These are phyloP conservation scores for Sporobolus alterniflorus DNA, from an alignment of 202 grass and related monocot genomes.

Conservation along the genomic window DNA sequence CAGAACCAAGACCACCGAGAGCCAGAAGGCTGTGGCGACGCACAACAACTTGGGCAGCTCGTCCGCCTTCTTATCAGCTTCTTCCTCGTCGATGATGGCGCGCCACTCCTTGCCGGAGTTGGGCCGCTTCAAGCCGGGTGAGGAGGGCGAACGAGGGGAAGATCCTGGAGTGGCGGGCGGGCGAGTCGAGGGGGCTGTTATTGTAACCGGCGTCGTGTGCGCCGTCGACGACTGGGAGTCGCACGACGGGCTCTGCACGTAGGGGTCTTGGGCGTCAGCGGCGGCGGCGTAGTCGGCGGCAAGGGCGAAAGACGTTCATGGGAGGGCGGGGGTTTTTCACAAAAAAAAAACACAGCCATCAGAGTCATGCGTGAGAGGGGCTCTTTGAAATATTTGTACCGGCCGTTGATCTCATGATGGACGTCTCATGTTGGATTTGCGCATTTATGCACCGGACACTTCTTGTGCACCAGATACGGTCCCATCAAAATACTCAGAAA, in stretches of 20 bases:
- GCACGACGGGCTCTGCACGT: constrained; percentile 86
- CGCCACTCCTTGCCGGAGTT: constrained; percentile 64
- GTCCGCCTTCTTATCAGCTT: constrained; percentile 13
- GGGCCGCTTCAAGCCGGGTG: constrained; percentile 40
- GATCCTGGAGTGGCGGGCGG: constrained; percentile 79
- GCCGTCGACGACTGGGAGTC: constrained; percentile 80
- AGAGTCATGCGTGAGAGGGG: too few relatives aligned
- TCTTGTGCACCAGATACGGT: too few relatives aligned
- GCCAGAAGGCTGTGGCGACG: constrained; percentile 46
- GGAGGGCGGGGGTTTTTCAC: too few relatives aligned
- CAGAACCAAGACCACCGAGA: constrained; percentile 50
- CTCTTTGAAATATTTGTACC: too few relatives aligned
- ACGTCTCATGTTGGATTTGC: too few relatives aligned
- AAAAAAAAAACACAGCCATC: too few relatives aligned
- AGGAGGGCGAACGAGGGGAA: constrained; percentile 62
- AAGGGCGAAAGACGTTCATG: too few relatives aligned
- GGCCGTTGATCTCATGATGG: too few relatives aligned
- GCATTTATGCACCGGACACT: too few relatives aligned
- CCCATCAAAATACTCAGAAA: too few relatives aligned
- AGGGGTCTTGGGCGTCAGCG: constrained; percentile 92
- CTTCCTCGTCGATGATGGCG: constrained; percentile 72
- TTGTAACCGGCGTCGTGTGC: constrained; percentile 87
- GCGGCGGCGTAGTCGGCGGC: constrained; percentile 74
- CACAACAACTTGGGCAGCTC: constrained; percentile 55
- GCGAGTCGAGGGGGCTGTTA: constrained; percentile 87